Conservation (phyloP, 345 rosid genomes). For the Corchorus olitorius region DNA sequence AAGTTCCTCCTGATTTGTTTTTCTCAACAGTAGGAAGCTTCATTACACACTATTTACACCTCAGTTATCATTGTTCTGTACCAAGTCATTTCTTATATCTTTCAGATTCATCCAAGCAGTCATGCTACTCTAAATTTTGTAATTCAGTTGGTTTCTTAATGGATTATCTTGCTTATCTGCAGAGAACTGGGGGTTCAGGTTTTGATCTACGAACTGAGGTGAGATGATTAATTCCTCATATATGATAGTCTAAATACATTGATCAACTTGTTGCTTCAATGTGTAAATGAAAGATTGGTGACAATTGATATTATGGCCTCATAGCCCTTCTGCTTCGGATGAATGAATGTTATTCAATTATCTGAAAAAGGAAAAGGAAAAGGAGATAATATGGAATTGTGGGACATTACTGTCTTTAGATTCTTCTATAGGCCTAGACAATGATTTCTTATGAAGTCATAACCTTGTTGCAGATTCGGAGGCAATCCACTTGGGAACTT, state of each 20-base stretch:
- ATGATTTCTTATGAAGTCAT: neutral
- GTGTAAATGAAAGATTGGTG: neutral
- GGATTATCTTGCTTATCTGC: constrained; percentile 22
- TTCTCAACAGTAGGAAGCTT: neutral
- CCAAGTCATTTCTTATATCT: neutral
- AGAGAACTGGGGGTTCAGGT: constrained; percentile 42
- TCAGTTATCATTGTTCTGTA: neutral
- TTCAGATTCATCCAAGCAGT: neutral
- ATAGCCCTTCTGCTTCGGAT: neutral
- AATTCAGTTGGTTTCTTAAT: constrained; percentile 11
- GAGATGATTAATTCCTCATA: constrained; percentile 22
- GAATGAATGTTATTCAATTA: neutral
- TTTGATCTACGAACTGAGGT: constrained; percentile 69
- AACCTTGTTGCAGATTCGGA: constrained; percentile 59
- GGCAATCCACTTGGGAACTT: constrained; percentile 93
- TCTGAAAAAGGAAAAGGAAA: too few species aligned
- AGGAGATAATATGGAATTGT: neutral
- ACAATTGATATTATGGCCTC: neutral
- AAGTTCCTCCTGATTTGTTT: neutral
- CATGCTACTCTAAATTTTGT: neutral
- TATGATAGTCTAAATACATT: neutral
- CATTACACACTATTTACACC: neutral
- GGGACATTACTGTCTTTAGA: neutral
- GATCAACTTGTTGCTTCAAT: neutral
- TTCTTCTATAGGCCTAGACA: neutral